These are phyloP conservation scores for Leonotis leonurus DNA, from an alignment of 257 asterid genomes.

Conservation along the genomic window DNA sequence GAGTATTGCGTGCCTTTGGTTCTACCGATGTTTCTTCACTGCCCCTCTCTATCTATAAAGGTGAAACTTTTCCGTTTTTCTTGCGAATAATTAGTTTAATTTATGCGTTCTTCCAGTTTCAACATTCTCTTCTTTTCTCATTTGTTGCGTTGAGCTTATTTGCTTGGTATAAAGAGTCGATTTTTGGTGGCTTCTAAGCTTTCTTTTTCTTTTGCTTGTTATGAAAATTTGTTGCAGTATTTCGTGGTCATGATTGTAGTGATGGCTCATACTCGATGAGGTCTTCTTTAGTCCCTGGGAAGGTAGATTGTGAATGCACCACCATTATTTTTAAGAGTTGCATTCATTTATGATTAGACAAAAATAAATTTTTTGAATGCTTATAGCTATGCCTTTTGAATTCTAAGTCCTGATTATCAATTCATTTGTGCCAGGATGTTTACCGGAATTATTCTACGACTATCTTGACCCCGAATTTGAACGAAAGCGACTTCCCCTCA, in stretches of 20 bases:
- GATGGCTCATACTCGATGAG: slow-evolving; percentile 4
- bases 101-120: not conserved
- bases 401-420: not conserved
- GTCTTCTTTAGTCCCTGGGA: slow-evolving; percentile 16
- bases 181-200: not conserved
- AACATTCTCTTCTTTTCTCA: too few relatives aligned
- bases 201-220: not conserved
- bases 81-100: not conserved
- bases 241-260: slow-evolving; percentile 12
- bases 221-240: slow-evolving; percentile 13
- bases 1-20: slow-evolving; percentile 3
- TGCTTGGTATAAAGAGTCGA: not conserved
- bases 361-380: too few relatives aligned
- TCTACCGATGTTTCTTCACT: slow-evolving; percentile 2
- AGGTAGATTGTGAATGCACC: slow-evolving; percentile 25
- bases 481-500: slow-evolving; percentile 50
- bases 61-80: not conserved
- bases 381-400: too few relatives aligned
- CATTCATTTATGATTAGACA: too few relatives aligned
- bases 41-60: not conserved
- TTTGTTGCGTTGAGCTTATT: too few relatives aligned
- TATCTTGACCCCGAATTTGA: slow-evolving; percentile 51
- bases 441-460: slow-evolving; percentile 43
- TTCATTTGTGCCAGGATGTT: slow-evolving; percentile 27
- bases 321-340: too few relatives aligned